Base-by-base conservation (phyloP, 2,329 filamentous ascomycete genomes). In the Trichoderma citrinoviride region DNA sequence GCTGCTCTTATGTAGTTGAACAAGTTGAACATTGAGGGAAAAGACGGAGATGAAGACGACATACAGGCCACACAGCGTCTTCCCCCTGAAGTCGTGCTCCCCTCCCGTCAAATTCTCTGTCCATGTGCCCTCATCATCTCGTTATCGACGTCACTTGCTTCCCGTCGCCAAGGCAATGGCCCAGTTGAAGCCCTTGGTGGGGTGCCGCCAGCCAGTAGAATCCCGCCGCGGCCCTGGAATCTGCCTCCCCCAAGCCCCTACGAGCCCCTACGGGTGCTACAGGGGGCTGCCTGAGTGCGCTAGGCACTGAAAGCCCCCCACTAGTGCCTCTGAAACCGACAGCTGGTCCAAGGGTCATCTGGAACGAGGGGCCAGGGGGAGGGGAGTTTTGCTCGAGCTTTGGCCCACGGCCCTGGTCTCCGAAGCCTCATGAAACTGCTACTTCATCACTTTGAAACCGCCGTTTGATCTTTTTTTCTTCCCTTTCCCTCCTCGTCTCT, bases 291-390 rank as follows among this genome's bases (percentile, higher is more conserved):
- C 33, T 12, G 1, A 12, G 33, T 37, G 33, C 33, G 33, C 33
- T 37, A 57, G 37, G 21, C 64, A 40, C 64, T 66, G 63, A 43
- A 55, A 50, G 19, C n/a, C 64, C 25, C 57, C 41, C 50, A 14
- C 56, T 66, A 66, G 58, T 44, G 60, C 41, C 64, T 64, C 64
- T 66, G 64, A 66, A 66, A 66, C 58, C 47, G 25, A 52, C 43
- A 37, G 64, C 58, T 57, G 60, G 58, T 25, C 55, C 64, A 65
- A 53, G 55, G 62, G 55, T 60, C 54, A 46, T 52, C 63, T 49
- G 49, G 43, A 46, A 60, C 43, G 49, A 29, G 19, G 21, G 27
- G 55, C 41, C 25, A 47, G 19, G 52, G 50, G 50, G 50, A 23
- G 12, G 33, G 25, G 21, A 5, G 50, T 54, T 47, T 29, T 44